Base-by-base conservation (phyloP, 768 basidiomycete species). In the Crassisporium funariophilum region DNA sequence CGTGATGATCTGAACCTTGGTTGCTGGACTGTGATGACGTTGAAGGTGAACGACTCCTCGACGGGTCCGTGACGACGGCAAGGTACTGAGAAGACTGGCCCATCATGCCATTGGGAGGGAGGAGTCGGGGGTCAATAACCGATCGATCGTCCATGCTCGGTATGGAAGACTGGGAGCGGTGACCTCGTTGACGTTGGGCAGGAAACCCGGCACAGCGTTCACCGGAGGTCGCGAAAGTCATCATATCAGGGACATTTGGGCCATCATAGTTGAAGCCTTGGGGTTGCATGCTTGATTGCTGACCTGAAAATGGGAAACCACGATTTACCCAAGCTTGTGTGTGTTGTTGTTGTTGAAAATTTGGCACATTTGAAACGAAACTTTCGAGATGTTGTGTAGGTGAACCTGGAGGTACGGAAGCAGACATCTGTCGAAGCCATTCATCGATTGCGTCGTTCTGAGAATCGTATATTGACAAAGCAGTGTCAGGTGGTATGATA, bases 361-460 rank as follows among this genome's bases (percentile, higher is more conserved):
- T 19, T 31, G 41, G 19, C 13, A 39, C 15, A 2, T 34, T 15
- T 12, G 41, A 8, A 9, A 50, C 37, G 23, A 43, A 27, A 39
- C 52, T 48, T 38, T 51, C 49, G 12, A 53, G 47, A 27, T 45
- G 20, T 22, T 31, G 24, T 8, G 23, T 16, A 17, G 50, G 40
- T 19, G 35, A 41, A 27, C 46, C 43, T n/a, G 52, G 20, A 23
- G 51, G 44, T 22, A 46, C 36, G 29, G 55, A 49, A 39, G 49
- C 46, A 24, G 71, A 71, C 54, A 82, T 67, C 54, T 82, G 78
- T 43, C 75, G 75, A 44, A 84, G 69, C 83, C 83, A 86, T 46
- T 85, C 82, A 57, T 83, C 83, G 34, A 84, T 76, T 47, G 74
- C 70, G 21, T 71, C 70, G 27, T 69, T 64, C 54, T 72, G 61